Evolutionary conservation across 768 basidiomycete species (phyloP).

Genomic region (Cubamyces lactineus): DNA sequence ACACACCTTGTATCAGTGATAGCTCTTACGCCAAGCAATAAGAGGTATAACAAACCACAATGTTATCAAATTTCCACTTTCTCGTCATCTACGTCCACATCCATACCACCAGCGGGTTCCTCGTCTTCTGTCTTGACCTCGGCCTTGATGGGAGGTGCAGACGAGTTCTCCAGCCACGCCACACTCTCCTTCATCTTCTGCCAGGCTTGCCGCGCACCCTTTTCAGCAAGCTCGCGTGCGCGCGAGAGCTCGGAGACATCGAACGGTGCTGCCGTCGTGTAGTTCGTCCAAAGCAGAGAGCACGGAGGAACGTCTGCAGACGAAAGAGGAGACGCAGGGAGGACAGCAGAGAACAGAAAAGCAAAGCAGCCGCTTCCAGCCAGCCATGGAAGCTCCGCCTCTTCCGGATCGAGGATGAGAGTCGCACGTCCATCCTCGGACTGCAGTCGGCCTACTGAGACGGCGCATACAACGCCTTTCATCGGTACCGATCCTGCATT

Average conservation of each 20-base stretch:
- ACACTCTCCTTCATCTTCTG: conserved; percentile 49
- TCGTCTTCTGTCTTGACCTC: conserved; percentile 11
- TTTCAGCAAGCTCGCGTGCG: conserved; percentile 47
- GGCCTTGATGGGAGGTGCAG: not conserved
- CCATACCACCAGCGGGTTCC: conserved; percentile 20
- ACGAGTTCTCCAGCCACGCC: conserved; percentile 23
- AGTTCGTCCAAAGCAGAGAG: conserved; percentile 56
- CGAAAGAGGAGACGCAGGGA: conserved; percentile 32
- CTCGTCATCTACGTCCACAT: conserved; percentile 40
- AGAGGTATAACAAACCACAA: not conserved
- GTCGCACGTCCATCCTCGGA: conserved; percentile 18
- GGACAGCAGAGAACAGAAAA: conserved; percentile 51
- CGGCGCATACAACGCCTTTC: conserved; percentile 74
- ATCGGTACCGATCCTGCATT: conserved; percentile 73
- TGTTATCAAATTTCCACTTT: conserved; percentile 46
- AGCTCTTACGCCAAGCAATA: not conserved
- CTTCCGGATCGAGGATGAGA: conserved; percentile 57
- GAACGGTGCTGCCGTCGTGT: conserved; percentile 44
- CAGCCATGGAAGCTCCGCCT: conserved; percentile 42
- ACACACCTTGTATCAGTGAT: not conserved
- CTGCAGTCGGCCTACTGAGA: conserved; percentile 51
- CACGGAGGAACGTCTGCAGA: conserved; percentile 16
- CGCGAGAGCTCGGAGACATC: conserved; percentile 51
- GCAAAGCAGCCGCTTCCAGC: conserved; percentile 67
- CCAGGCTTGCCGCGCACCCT: conserved; percentile 53